Evolutionary conservation across 768 basidiomycete species (phyloP), one percentile per base, ranked within the genome.

Genomic region (Hypholoma fasciculare): DNA sequence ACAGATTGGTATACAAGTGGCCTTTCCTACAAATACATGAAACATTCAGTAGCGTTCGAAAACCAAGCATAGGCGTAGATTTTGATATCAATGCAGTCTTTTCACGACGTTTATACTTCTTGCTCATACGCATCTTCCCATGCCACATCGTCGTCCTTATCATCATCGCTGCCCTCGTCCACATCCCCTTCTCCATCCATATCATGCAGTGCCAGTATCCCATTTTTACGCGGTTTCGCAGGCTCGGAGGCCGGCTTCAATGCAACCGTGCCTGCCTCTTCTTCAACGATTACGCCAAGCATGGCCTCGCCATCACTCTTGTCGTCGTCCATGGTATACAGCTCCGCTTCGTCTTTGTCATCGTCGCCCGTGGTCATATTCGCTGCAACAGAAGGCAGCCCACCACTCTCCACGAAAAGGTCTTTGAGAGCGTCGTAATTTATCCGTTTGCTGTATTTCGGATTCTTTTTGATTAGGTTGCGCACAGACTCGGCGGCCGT

Each of bases 351-450:
- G 30, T 75, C 76, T 57, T 82, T 79, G 34, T 81, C 80, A 14
- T 82, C 81, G 39, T 69, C 68, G 8, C 72, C 70, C 1, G 65
- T 63, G 2, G 65, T 66, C 66, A 76, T 73, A 14, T 57, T 62
- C 6, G 66, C 67, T 13, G 64, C 60, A 39, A 72, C 46, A 12
- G 69, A 72, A 27, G 72, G 65, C 37, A 65, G 56, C 8, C 71
- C 69, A 38, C 70, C 72, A 56, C 67, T 73, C 65, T 85, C 83
- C 27, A 82, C 76, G 69, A 96, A 92, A 11, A 96, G 80, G 56
- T 85, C 83, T 63, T 90, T 89, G 53, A 96, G 83, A 0, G 92
- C 93, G 63, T 92, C 89, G 69, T 96, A 97, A 70, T 97, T 97
- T 74, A 96, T 96, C 52, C 93, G 86, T 67, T 92, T 92, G 74